Conservation (phyloP, 495 filamentous ascomycete genomes). For the Lasiosphaeris hirsuta region DNA sequence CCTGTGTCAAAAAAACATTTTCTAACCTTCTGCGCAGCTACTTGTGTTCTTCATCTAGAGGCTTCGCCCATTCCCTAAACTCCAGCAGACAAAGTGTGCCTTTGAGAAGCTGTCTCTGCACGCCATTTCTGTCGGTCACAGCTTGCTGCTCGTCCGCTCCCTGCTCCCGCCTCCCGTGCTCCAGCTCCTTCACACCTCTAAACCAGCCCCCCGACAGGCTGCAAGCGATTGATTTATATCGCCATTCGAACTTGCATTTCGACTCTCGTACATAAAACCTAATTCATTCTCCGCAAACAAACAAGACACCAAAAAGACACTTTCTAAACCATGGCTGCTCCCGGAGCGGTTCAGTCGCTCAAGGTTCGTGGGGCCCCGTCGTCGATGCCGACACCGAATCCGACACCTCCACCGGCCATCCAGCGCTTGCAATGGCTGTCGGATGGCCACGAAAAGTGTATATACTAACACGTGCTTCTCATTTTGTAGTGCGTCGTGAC, state of each 20-base stretch:
- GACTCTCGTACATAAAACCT: background rate
- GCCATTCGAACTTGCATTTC: conserved; percentile 2
- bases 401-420: conserved; percentile 16
- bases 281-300: background rate
- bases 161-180: conserved; percentile 8
- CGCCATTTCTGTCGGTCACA: background rate
- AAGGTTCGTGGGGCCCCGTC: conserved; percentile 43
- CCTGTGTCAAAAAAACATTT: conserved; percentile 40
- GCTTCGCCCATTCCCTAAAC: background rate
- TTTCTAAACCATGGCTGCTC: conserved; percentile 46
- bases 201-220: conserved; percentile 14
- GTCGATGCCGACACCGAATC: background rate
- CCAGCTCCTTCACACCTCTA: background rate
- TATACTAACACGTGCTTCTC: conserved; percentile 25
- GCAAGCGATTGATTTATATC: conserved; percentile 16
- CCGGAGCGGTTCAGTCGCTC: conserved; percentile 51
- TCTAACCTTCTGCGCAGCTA: conserved; percentile 35
- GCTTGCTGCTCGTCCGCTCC: background rate
- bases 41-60: conserved; percentile 11
- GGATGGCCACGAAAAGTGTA: background rate
- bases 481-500: conserved; percentile 86
- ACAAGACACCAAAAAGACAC: background rate
- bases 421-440: background rate
- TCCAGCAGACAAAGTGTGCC: background rate
- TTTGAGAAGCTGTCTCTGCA: too few species aligned